Evolutionary conservation across 495 filamentous ascomycete species (phyloP).

Genomic region (Penicillium argentinense): DNA sequence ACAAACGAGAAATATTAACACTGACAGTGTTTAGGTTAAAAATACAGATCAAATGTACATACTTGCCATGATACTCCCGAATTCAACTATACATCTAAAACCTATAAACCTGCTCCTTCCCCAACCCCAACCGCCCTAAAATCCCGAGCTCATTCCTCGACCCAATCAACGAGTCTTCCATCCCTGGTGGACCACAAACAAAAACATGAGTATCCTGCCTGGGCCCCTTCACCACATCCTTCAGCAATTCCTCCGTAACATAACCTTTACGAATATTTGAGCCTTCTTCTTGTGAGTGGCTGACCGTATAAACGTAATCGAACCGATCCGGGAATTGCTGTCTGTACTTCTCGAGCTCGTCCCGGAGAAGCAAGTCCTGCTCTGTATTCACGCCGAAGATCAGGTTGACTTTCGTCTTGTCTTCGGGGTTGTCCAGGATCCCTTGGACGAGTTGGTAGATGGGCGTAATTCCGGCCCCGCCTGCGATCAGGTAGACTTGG

Average conservation of each 20-base stretch:
- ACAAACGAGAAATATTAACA: no score
- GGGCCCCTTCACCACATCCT: conserved; percentile 3
- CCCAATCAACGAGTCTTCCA: conserved; percentile 59
- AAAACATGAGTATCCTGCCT: conserved; percentile 56
- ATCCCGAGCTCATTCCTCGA: conserved; percentile 38
- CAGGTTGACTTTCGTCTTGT: conserved; percentile 61
- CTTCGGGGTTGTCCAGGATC: conserved; percentile 60
- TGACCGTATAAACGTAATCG: conserved; percentile 59
- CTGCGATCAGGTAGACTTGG: conserved; percentile 59
- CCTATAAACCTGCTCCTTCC: conserved; percentile 52
- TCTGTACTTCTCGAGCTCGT: conserved; percentile 55
- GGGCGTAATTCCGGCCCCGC: conserved; percentile 64
- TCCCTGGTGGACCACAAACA: conserved; percentile 59
- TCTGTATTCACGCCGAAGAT: conserved; percentile 67
- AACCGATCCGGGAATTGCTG: conserved; percentile 56
- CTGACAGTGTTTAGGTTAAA: no score
- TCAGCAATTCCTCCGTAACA: conserved; percentile 55
- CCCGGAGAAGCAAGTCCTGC: conserved; percentile 56
- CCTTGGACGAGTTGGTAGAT: conserved; percentile 61
- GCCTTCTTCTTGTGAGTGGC: conserved; percentile 35
- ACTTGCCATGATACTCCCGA: neutral
- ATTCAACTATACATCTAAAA: conserved; percentile 39
- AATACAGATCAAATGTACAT: no score
- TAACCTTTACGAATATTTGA: conserved; percentile 50
- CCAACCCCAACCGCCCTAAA: conserved; percentile 52